Percentiles rank a stretch among this genome's conserved stretches.
Conservation (phyloP, 2,329 filamentous ascomycete genomes). For the Beauveria australis region DNA sequence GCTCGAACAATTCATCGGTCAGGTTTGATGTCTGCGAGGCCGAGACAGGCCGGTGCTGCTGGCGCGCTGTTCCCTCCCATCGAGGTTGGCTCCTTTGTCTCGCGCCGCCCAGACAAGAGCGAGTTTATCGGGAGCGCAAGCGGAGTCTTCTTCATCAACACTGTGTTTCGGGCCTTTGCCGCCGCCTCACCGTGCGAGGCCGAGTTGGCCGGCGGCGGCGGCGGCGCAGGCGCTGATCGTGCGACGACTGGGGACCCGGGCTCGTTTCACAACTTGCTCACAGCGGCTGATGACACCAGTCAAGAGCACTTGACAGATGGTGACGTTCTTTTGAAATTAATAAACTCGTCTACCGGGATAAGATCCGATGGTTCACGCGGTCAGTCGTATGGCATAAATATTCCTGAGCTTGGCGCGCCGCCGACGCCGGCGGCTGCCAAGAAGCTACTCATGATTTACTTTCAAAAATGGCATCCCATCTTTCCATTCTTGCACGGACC, state of each 20-base stretch:
- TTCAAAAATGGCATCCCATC: constrained; percentile 42
- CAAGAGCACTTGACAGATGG: background rate
- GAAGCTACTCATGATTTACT: constrained; percentile 38
- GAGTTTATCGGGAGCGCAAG: constrained; percentile 44
- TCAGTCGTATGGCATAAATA: constrained; percentile 12
- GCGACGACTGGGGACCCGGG: constrained; percentile 1
- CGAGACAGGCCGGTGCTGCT: background rate
- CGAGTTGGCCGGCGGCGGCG: background rate
- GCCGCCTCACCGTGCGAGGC: constrained; percentile 18
- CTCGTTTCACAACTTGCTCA: background rate
- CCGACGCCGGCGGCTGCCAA: constrained; percentile 25
- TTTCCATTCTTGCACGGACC: constrained; percentile 45
- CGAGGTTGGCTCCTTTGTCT: constrained; percentile 4
- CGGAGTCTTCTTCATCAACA: constrained; percentile 46
- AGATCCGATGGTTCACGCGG: background rate
- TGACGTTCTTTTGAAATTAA: background rate
- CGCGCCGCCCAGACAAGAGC: constrained; percentile 23
- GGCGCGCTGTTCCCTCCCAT: constrained; percentile 4
- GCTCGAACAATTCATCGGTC: background rate
- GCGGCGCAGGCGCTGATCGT: constrained; percentile 10
- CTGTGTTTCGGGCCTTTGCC: constrained; percentile 42
- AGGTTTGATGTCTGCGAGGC: background rate
- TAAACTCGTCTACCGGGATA: background rate
- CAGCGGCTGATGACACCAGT: background rate
- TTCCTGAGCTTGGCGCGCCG: constrained; percentile 19